These are phyloP conservation scores for Jacaranda mimosifolia DNA, from an alignment of 257 asterid genomes.

Conservation along the genomic window DNA sequence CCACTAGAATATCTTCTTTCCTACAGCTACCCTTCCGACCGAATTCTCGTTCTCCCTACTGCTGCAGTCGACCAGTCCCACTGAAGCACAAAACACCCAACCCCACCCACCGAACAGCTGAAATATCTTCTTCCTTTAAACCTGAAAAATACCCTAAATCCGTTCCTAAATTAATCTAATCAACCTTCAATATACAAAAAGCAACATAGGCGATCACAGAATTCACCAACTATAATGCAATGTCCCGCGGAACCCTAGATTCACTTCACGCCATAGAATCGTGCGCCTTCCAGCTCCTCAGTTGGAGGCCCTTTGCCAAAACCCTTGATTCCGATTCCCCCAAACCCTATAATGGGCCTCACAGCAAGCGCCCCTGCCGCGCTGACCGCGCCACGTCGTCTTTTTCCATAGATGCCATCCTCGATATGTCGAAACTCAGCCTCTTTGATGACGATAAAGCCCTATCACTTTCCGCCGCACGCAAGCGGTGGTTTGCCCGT, in stretches of 20 bases:
- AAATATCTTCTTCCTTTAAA: constrained; percentile 17
- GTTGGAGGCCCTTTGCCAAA: constrained; percentile 56
- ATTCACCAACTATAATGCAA: constrained; percentile 32
- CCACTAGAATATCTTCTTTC: too few species aligned
- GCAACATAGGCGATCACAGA: not conserved
- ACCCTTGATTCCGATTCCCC: constrained; percentile 65
- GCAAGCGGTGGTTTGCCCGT: constrained; percentile 71
- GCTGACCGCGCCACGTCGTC: constrained; percentile 84
- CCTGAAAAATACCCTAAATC: not conserved
- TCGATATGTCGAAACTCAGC: constrained; percentile 85
- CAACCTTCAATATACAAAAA: not conserved
- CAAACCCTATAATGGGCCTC: constrained; percentile 54
- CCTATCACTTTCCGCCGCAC: constrained; percentile 49
- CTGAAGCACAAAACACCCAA: not conserved
- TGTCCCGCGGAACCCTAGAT: constrained; percentile 68
- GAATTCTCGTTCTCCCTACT: too few species aligned
- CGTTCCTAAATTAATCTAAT: not conserved
- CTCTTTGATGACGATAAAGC: constrained; percentile 79
- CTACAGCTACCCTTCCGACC: too few species aligned
- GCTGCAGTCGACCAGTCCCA: not conserved
- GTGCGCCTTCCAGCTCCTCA: constrained; percentile 68
- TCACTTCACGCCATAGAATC: constrained; percentile 72
- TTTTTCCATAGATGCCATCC: constrained; percentile 70
- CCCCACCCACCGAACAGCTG: not conserved
- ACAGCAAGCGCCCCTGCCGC: constrained; percentile 83